Conservation (phyloP, 148 eudicot genomes). For the Polygonum maritimum region DNA sequence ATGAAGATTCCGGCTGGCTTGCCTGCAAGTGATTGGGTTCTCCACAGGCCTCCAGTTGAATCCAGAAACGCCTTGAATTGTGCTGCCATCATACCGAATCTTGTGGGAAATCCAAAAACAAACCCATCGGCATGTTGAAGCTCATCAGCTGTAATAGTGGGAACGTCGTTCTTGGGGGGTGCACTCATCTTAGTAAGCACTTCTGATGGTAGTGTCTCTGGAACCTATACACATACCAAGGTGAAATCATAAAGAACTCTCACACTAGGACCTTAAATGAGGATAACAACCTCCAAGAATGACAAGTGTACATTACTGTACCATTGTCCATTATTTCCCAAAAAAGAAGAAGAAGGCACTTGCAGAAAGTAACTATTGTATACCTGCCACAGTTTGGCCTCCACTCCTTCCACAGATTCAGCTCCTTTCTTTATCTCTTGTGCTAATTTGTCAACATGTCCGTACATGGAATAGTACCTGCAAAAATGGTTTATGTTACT, state of each 20-base stretch:
- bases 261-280: background rate
- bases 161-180: constrained; percentile 64
- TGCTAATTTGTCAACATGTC: constrained; percentile 86
- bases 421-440: constrained; percentile 82
- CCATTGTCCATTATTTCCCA: background rate
- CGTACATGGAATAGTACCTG: constrained; percentile 93
- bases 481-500: background rate
- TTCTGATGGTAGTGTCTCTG: constrained; percentile 57
- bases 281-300: background rate
- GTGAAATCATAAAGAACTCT: background rate
- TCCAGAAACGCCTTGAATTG: constrained; percentile 90
- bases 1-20: constrained; percentile 87
- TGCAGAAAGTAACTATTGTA: background rate
- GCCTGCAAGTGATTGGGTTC: constrained; percentile 86
- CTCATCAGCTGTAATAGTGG: constrained; percentile 55
- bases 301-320: background rate
- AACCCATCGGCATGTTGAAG: constrained; percentile 85
- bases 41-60: constrained; percentile 78
- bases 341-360: background rate
- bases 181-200: constrained; percentile 81
- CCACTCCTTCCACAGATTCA: constrained; percentile 88
- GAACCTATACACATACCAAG: constrained; percentile 37
- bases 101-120: constrained; percentile 83
- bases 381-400: constrained; percentile 91
- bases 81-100: constrained; percentile 90